These are phyloP conservation scores for Xylaria cubensis DNA, from an alignment of 495 filamentous ascomycete species.

Conservation along the genomic window DNA sequence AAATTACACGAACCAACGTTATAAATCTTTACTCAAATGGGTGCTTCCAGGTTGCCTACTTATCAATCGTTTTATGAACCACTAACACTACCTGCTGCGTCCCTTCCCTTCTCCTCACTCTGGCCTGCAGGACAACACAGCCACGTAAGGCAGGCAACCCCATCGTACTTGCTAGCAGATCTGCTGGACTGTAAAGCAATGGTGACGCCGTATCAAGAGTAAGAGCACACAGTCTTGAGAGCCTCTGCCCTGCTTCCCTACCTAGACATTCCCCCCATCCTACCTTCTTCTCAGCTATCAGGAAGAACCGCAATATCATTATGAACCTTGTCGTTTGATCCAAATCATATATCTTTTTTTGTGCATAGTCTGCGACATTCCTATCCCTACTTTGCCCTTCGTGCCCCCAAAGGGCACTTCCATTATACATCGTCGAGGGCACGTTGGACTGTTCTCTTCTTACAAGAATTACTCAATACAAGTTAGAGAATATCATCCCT, in stretches of 20 bases:
- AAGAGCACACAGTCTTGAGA: background rate
- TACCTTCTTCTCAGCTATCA: background rate
- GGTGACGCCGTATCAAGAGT: background rate
- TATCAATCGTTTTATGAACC: background rate
- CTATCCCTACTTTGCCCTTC: background rate
- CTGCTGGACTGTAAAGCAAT: background rate
- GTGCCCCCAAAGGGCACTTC: slow-evolving; percentile 4
- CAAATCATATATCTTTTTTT: background rate
- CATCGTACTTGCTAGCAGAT: background rate
- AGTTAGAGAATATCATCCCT: slow-evolving; percentile 8
- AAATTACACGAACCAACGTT: background rate
- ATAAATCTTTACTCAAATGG: background rate
- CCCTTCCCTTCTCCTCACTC: background rate
- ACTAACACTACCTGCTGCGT: background rate
- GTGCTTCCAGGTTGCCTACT: too few species aligned
- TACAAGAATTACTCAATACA: slow-evolving; percentile 6
- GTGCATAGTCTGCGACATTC: background rate
- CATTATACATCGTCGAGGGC: background rate
- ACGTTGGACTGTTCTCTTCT: background rate
- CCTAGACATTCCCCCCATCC: background rate
- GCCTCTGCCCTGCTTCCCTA: background rate
- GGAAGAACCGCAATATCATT: background rate
- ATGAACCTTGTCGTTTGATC: slow-evolving; percentile 1
- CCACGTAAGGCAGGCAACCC: background rate
- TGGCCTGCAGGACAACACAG: background rate